phyloP scores from a whole-genome alignment of 2,329 filamentous ascomycete genomes.

The Dothideomycetidae sp. region DNA sequence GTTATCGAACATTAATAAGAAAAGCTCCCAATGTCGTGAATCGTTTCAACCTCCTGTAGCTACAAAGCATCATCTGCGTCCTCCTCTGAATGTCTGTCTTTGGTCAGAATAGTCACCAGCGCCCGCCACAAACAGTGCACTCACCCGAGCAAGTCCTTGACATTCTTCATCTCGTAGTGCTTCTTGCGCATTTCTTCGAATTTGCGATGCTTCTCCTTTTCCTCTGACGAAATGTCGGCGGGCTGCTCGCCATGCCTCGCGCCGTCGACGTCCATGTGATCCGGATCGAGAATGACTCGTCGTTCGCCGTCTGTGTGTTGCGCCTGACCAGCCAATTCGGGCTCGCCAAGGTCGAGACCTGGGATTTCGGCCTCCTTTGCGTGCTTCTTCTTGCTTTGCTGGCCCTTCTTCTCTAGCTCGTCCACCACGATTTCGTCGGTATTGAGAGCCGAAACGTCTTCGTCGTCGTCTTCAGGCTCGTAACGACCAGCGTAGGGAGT shows the following conservation, averaged over 20 bases:
- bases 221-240: slow-evolving; percentile 44
- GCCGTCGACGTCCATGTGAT: slow-evolving; percentile 26
- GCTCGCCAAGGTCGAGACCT: slow-evolving; percentile 79
- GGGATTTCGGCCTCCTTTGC: slow-evolving; percentile 66
- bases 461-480: slow-evolving; percentile 74
- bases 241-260: slow-evolving; percentile 47
- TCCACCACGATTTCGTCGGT: slow-evolving; percentile 56
- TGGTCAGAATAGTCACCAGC: slow-evolving; percentile 9
- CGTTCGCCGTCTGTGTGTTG: slow-evolving; percentile 43
- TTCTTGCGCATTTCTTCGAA: slow-evolving; percentile 89
- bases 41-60: slow-evolving; percentile 21
- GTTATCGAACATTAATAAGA: too few relatives aligned
- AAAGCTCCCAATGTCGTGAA: background rate
- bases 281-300: slow-evolving; percentile 62
- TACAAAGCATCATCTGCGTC: slow-evolving; percentile 30
- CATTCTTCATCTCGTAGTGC: slow-evolving; percentile 97
- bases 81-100: slow-evolving; percentile 28
- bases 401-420: slow-evolving; percentile 45
- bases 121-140: too few relatives aligned
- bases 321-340: slow-evolving; percentile 44
- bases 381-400: slow-evolving; percentile 29
- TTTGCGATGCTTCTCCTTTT: slow-evolving; percentile 75
- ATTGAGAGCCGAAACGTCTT: slow-evolving; percentile 53
- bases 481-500: slow-evolving; percentile 91
- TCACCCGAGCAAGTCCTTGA: slow-evolving; percentile 72